A percentile compares a stretch with the other conserved stretches of the same genome.
Evolutionary conservation across 2,329 filamentous ascomycete species (phyloP).

Genomic region (Hypoxylon sp.): DNA sequence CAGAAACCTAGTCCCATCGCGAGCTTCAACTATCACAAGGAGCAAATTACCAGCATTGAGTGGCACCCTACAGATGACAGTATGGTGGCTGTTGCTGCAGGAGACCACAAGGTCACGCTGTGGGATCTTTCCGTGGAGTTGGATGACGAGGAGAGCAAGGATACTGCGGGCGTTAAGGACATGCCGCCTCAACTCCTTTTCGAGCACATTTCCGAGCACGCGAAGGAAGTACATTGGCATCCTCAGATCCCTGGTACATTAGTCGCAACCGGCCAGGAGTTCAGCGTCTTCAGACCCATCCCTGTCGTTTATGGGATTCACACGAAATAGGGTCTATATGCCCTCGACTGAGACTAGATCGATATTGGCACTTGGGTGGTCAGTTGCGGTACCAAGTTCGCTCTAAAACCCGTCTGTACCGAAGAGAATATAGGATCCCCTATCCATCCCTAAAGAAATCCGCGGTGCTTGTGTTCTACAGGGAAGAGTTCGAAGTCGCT

Average conservation of each 20-base stretch:
- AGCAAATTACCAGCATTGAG: conserved; percentile 95
- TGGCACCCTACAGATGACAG: conserved; percentile 99
- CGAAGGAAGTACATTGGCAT: conserved; percentile 98
- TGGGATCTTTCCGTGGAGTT: conserved; percentile 98
- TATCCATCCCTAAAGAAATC: background rate
- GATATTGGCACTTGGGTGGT: no score
- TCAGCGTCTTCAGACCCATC: conserved; percentile 88
- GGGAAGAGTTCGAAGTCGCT: background rate
- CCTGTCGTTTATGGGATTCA: conserved; percentile 72
- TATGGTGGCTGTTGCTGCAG: conserved; percentile 91
- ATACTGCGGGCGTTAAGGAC: conserved; percentile 87
- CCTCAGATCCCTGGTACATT: conserved; percentile 92
- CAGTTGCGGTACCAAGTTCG: background rate
- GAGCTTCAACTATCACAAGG: conserved; percentile 93
- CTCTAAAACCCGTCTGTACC: background rate
- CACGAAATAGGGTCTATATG: conserved; percentile 46
- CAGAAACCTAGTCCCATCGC: conserved; percentile 85
- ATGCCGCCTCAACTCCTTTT: conserved; percentile 96
- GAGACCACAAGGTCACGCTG: conserved; percentile 92
- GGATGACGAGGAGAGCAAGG: conserved; percentile 95
- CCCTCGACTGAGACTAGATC: background rate
- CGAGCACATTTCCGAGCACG: conserved; percentile 94
- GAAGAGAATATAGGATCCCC: background rate
- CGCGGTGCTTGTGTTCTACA: background rate
- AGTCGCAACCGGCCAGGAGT: conserved; percentile 91